Base-by-base conservation (phyloP, 768 basidiomycete genomes). In the Auricularia cornea region DNA sequence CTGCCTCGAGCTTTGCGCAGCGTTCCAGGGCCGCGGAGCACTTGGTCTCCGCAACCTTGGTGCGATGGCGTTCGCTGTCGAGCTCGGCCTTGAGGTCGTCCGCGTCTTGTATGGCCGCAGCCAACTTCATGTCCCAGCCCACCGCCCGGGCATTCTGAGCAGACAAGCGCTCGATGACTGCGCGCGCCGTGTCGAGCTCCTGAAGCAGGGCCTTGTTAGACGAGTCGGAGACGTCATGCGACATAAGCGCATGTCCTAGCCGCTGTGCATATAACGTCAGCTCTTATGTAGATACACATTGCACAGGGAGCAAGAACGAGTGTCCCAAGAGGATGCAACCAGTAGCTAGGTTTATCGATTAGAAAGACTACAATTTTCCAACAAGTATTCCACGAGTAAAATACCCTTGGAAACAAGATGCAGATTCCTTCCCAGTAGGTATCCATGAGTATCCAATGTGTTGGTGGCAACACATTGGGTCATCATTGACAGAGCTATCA, bases 81-180 rank as follows among this genome's bases (percentile, higher is more conserved):
- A 88, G 79, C 71, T 95, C 93, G 73, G 94, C 91, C 65, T 84
- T 54, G 6, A 69, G 81, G 71, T 95, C 93, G 44, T 94, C 91
- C 68, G 83, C 83, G 72, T 93, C 89, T 70, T 87, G 86, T 60
- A 86, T 76, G n/a, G 84, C 83, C 14, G 79, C 73, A 14, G 82
- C 80, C 32, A 94, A 72, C 12, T 84, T 83, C 10, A 82, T 78
- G 68, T 94, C 88, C 79, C 86, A 83, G 16, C 88, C 89, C 18
- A 85, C 78, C 18, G 87, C 83, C 59, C 87, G 84, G 33, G 85
- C 88, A 61, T 88, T 82, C 68, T 88, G 85, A 16, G 83, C 81
- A 18, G 83, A 85, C 57, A 94, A 73, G 33, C 87, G 84, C 20
- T 84, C 82, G 59, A 93, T 83, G 23, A 83, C 80, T 23, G 79